Evolutionary conservation across 192 early-diverging fungal genomes (phyloP), one percentile per base, ranked within the genome.

Genomic region (Gamsiella multidivaricata): DNA sequence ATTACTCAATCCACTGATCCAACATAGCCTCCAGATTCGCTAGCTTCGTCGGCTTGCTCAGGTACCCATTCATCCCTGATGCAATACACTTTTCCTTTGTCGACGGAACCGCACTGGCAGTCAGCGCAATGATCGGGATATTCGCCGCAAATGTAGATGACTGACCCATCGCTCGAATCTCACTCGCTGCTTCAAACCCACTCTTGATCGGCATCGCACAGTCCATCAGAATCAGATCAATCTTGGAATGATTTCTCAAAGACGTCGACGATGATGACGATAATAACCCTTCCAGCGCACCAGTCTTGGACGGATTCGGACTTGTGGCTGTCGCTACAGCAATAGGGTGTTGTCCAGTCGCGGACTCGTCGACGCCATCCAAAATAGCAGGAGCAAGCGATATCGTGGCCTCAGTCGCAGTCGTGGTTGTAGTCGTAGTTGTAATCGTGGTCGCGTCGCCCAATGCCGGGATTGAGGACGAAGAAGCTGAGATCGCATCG

Each of bases 151-250:
- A 74, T 3, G 23, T 17, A 5, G 63, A 66, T 0, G 28, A 46
- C 17, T 41, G 34, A 2, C 69, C 76, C 57, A 81, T 84, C 1
- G 76, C 28, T 31, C 87, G 75, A 25, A 89, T 89, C 65, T 81
- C 80, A 17, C 34, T 51, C n/a, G 87, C 72, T 28, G 84, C 78
- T 29, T 88, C 86, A 49, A 80, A 78, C 18, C 88, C 88, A 62
- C 86, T 82, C 82, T 86, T 84, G 28, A 89, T 69, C 0, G 88
- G 88, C 88, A 90, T 90, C 22, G 86, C 85, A 50, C 84, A 78
- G 58, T 88, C 87, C 80, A 86, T 86, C 54, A 82, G 33, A 61
- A 85, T 88, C 50, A 84, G 23, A 32, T 76, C 73, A 42, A 76
- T 68, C 46, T 76, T 67, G 25, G 58, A 23, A 3, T 23, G 36